Base-by-base conservation (phyloP, 2,329 filamentous ascomycete species). In the Cadophora gregata region DNA sequence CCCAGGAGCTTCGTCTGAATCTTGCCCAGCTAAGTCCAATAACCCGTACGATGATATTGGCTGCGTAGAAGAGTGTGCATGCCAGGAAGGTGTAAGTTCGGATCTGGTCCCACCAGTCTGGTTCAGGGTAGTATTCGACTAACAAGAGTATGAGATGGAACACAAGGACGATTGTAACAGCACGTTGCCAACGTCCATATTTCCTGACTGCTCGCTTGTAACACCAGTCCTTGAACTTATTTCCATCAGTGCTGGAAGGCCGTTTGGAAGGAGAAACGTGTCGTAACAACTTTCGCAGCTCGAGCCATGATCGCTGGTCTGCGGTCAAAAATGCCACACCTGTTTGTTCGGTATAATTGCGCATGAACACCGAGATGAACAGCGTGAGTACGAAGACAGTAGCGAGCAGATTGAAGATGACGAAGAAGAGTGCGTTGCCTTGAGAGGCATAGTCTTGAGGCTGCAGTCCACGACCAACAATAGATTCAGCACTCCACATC, bases 281-380 rank as follows among this genome's bases (percentile, higher is more conserved):
- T 61, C 93, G 87, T 47, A 99, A 82, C 27, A 97, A 83, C 79
- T 99, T 99, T 65, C 96, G 88, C 72, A 99, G 80, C 78, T 99
- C 96, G 16, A 99, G 86, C 96, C 96, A 99, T 0, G 95, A 97
- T 73, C 96, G 90, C 78, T 99, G 96, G 74, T 99, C 96, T 0
- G 94, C 91, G 0, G 96, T 99, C 74, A 99, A 82, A 77, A 95
- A 99, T 2, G 96, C 96, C 51, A 99, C 96, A 1, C 96, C 96
- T 0, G 96, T 99, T 79, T 98, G 94, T 79, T 99, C 96, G 0
- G 96, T 99, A 79, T 99, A 99, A 78, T 97, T 99, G 68, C 96
- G 93, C 96, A 99, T 99, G 79, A 99, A 99, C 68, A 99, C 96
- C 65, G 96, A 98, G 58, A 99, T 96, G 79, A 99, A 99, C 76